phyloP scores from a whole-genome alignment of 179 eudicot genomes.

The Spergularia azorica region DNA sequence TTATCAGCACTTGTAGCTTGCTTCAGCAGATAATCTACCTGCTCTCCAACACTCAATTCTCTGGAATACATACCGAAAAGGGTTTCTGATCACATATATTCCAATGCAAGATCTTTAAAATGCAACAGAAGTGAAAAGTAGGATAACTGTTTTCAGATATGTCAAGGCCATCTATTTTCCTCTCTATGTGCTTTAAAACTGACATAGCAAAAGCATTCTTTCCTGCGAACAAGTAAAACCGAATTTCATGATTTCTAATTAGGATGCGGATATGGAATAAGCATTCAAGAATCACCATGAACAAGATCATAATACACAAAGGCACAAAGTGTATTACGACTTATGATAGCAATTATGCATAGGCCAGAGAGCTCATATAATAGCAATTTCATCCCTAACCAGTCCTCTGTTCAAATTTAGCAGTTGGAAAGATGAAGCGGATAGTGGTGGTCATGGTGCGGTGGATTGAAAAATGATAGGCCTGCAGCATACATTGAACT shows the following conservation, averaged over 20 bases:
- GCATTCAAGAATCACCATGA: background rate
- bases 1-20: constrained; percentile 96
- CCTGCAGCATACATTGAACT: no score
- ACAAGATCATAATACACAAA: background rate
- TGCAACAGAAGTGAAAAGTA: constrained; percentile 21
- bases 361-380: no score
- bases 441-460: no score
- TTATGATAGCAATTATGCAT: no score
- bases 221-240: constrained; percentile 43
- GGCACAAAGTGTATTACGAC: background rate
- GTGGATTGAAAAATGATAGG: no score
- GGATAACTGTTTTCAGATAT: constrained; percentile 77
- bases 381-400: background rate
- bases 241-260: background rate
- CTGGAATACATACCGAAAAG: constrained; percentile 37
- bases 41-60: constrained; percentile 70
- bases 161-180: constrained; percentile 91
- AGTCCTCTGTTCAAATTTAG: no score
- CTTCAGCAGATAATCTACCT: constrained; percentile 89
- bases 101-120: constrained; percentile 11
- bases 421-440: no score
- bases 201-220: constrained; percentile 92
- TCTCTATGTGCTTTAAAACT: constrained; percentile 79
- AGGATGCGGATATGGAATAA: background rate
- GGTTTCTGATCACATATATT: constrained; percentile 8